phyloP scores from a whole-genome alignment of 345 rosid species.

The Eucalyptus fibrosa region DNA sequence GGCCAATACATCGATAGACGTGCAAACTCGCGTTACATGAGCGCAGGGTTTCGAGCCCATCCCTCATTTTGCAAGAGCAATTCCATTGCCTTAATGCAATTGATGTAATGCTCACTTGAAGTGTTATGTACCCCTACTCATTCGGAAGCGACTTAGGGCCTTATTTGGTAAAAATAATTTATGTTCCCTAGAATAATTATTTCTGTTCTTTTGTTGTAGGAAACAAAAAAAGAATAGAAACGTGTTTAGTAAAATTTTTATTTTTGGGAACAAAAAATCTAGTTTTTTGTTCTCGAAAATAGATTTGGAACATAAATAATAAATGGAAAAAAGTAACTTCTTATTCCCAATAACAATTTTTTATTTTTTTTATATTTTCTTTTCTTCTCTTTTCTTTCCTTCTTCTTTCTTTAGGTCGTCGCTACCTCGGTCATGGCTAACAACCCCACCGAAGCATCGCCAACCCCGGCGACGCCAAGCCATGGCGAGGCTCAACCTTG shows the following conservation, averaged over 20 bases:
- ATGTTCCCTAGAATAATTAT: too few relatives aligned
- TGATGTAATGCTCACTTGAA: too few relatives aligned
- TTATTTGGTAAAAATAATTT: too few relatives aligned
- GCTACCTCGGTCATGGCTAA: rapidly evolving
- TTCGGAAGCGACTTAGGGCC: too few relatives aligned
- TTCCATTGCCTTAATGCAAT: background rate
- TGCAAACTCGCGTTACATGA: background rate
- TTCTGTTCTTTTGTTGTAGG: too few relatives aligned
- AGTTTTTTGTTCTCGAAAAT: too few relatives aligned
- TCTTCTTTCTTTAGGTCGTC: rapidly evolving
- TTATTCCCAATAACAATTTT: rapidly evolving
- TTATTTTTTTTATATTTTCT: too few relatives aligned
- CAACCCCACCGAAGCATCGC: rapidly evolving
- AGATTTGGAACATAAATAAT: too few relatives aligned
- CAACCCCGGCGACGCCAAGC: rapidly evolving
- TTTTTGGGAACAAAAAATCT: rapidly evolving
- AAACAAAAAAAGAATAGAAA: rapidly evolving
- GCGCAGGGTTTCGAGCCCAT: background rate
- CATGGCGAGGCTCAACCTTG: too few relatives aligned
- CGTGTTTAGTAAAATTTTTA: too few relatives aligned
- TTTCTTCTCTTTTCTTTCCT: too few relatives aligned
- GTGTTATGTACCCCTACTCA: too few relatives aligned
- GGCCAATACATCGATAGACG: rapidly evolving
- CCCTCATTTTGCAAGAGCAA: background rate
- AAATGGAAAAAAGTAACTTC: rapidly evolving